Evolutionary conservation across 129 eudicot genomes (phyloP).

Genomic region (Centaurea solstitialis): DNA sequence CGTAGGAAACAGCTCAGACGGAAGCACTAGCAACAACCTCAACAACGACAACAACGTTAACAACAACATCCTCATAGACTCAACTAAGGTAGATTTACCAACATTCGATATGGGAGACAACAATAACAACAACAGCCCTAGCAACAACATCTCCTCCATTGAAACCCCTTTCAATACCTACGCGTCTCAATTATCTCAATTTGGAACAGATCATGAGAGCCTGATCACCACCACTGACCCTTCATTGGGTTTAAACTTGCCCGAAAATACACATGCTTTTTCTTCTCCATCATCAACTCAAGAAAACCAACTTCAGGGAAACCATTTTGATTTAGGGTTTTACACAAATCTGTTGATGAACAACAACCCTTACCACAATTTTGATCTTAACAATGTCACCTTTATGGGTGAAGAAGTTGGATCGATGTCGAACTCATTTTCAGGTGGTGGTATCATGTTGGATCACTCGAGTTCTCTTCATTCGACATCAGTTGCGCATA

Average conservation of each 20-base stretch:
- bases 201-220: neutral
- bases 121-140: neutral
- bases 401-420: neutral
- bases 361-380: neutral
- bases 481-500: neutral
- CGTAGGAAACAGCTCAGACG: neutral
- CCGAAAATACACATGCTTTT: neutral
- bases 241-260: constrained; percentile 2
- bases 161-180: neutral
- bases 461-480: neutral
- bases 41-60: no score
- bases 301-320: constrained; percentile 15
- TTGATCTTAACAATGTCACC: neutral
- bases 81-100: neutral
- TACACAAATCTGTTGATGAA: constrained; percentile 24
- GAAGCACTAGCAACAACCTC: neutral
- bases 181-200: neutral
- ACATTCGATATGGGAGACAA: neutral
- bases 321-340: neutral
- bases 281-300: constrained; percentile 1
- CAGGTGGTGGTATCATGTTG: neutral
- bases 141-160: neutral
- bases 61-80: neutral
- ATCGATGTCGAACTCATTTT: neutral
- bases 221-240: no score